phyloP scores from a whole-genome alignment of 495 filamentous ascomycete species.

The Aspergillus bertholletiae region DNA sequence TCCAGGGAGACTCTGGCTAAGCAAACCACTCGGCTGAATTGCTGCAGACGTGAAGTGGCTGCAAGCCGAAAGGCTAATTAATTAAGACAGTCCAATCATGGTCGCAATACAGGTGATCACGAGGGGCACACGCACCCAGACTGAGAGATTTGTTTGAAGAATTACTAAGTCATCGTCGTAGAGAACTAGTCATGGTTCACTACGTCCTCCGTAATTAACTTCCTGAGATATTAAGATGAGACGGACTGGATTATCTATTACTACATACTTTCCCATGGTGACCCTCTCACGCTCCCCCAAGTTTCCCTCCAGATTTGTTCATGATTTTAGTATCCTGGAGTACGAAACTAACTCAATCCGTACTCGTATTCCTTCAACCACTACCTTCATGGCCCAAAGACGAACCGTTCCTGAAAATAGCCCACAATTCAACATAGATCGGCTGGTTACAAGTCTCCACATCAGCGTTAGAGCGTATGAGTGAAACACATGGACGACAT shows the following conservation, averaged over 20 bases:
- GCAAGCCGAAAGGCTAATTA: not conserved
- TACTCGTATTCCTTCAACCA: not conserved
- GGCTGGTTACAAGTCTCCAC: not conserved
- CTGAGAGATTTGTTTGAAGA: constrained; percentile 2
- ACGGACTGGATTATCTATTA: no score
- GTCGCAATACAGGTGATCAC: not conserved
- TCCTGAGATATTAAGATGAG: no score
- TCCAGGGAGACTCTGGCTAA: not conserved
- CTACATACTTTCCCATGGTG: no score
- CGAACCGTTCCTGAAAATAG: constrained; percentile 6
- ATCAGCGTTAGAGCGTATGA: not conserved
- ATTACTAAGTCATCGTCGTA: no score
- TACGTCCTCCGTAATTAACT: not conserved
- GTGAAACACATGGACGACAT: constrained; percentile 3
- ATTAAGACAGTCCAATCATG: not conserved
- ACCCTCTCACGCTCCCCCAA: no score
- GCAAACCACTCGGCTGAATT: not conserved
- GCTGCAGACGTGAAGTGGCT: not conserved
- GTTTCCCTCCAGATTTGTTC: no score
- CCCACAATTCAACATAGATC: not conserved
- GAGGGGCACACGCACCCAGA: not conserved
- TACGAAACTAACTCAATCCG: no score
- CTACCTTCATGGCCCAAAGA: not conserved
- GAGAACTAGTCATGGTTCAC: no score
- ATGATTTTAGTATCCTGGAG: no score